These are phyloP conservation scores for Lathyrus sativus DNA, from an alignment of 306 rosid species.

Conservation along the genomic window DNA sequence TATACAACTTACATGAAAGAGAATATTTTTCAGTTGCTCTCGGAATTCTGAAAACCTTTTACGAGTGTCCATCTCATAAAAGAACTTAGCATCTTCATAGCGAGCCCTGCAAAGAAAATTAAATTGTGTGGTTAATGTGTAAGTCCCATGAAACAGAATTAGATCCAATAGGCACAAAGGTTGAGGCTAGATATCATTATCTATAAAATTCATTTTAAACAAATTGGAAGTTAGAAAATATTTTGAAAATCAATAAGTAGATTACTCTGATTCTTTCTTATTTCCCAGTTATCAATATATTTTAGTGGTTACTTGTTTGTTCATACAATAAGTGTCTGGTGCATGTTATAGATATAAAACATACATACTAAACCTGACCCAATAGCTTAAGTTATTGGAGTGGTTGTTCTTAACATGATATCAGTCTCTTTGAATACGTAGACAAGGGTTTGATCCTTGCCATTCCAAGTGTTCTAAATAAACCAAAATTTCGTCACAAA, in stretches of 20 bases:
- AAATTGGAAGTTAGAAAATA: not conserved
- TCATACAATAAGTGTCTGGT: constrained; percentile 1
- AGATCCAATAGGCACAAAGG: not conserved
- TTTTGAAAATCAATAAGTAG: not conserved
- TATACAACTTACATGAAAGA: constrained; percentile 74
- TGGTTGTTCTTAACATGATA: constrained; percentile 12
- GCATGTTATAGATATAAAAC: not conserved
- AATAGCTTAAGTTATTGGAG: constrained; percentile 10
- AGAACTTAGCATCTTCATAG: constrained; percentile 96
- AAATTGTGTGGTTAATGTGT: constrained; percentile 22
- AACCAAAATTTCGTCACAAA: constrained; percentile 14
- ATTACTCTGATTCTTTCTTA: constrained; percentile 10
- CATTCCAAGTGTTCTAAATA: constrained; percentile 1
- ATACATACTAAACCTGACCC: not conserved
- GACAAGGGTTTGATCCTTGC: constrained; percentile 1
- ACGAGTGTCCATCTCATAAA: constrained; percentile 74
- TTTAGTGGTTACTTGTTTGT: constrained; percentile 9
- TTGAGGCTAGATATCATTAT: constrained; percentile 22
- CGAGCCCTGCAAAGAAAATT: constrained; percentile 73
- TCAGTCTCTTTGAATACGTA: not conserved
- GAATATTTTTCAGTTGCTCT: constrained; percentile 72
- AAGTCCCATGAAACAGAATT: constrained; percentile 20
- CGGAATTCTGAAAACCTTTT: constrained; percentile 77
- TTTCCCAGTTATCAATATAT: constrained; percentile 9
- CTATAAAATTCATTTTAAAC: constrained; percentile 19